Evolutionary conservation across 768 basidiomycete species (phyloP), one percentile per base, ranked within the genome.

Genomic region (Xerocomellus dryophilus): DNA sequence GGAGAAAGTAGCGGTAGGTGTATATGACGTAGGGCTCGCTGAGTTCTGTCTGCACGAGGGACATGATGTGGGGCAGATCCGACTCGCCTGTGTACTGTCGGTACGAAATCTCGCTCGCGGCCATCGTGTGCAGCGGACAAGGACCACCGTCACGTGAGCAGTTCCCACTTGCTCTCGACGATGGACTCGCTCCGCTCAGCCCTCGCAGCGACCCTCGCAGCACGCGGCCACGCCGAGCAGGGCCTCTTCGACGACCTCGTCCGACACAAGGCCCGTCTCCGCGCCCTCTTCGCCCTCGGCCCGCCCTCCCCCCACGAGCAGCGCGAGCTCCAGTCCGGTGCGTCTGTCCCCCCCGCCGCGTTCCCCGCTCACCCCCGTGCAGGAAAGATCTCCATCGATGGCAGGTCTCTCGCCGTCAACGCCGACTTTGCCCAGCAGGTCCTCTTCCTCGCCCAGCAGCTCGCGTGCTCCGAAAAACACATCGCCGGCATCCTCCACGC

Each of bases 11-110:
- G 2, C 95, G 87, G 63, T 94, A 98, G 0, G 95, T 98, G 73
- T 96, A 98, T 40, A 93, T 85, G 49, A 96, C 92, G 73, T 93
- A 98, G 40, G 96, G 96, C 72, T 98, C 95, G 60, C 88, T 92
- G 65, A 98, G 83, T 74, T 97, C 94, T 64, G 80, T 86, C 75
- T 95, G 88, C 4, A 96, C 88, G 54, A 98, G 81, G 18, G 80
- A 77, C 82, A 96, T 93, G 65, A 98, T 87, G 60, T 84, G 82
- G 6, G 84, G 83, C 41, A 93, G 78, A 71, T 93, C 91, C 7
- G 79, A 73, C 73, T 92, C 89, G 63, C 89, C 88, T 47, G 72
- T 60, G 69, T 93, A 93, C 61, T 80, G 80, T 60, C 90, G 81
- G 73, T 93, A 93, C 50, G 74, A 21, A 18, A 65, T 64, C 17